Percentiles rank a stretch among this genome's conserved stretches.
Conservation (phyloP, 352 stramenopile genomes). For the Phytophthora rubi region DNA sequence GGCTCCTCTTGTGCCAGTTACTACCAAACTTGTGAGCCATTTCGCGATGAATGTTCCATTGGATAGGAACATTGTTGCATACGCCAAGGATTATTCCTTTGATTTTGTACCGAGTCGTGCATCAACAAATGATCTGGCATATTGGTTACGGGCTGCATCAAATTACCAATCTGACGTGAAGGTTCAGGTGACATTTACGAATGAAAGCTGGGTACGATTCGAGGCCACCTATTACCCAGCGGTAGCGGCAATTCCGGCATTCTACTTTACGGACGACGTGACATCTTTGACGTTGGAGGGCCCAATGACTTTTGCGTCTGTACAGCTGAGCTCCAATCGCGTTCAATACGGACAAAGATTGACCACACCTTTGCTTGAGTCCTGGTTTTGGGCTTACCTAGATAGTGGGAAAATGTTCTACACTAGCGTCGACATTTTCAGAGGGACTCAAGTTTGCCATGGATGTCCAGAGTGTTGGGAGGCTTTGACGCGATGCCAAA, state of each 20-base stretch:
- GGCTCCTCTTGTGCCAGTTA: slow-evolving; percentile 19
- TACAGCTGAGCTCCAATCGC: slow-evolving; percentile 23
- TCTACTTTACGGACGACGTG: slow-evolving; percentile 6
- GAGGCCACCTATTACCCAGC: slow-evolving; percentile 16
- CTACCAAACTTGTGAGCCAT: background rate
- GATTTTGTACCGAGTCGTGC: background rate
- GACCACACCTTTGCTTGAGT: slow-evolving; percentile 11
- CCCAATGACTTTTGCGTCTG: slow-evolving; percentile 4
- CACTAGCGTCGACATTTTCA: slow-evolving; percentile 16
- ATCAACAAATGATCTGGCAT: slow-evolving; percentile 1
- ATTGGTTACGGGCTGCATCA: slow-evolving; percentile 2
- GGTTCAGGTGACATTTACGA: background rate
- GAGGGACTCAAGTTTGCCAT: slow-evolving; percentile 11
- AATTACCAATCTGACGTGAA: slow-evolving; percentile 5
- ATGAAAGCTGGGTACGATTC: background rate
- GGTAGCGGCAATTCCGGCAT: slow-evolving; percentile 8
- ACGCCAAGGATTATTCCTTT: background rate
- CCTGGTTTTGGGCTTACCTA: slow-evolving; percentile 11
- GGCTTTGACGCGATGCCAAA: slow-evolving; percentile 25
- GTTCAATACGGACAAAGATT: slow-evolving; percentile 19
- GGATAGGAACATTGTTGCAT: background rate
- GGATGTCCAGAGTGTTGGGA: slow-evolving; percentile 25
- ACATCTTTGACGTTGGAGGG: background rate
- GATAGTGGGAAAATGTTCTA: slow-evolving; percentile 4
- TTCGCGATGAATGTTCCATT: slow-evolving; percentile 16